phyloP scores from a whole-genome alignment of 2,329 filamentous ascomycete genomes.

The Pseudophaeomoniella oleicola region DNA sequence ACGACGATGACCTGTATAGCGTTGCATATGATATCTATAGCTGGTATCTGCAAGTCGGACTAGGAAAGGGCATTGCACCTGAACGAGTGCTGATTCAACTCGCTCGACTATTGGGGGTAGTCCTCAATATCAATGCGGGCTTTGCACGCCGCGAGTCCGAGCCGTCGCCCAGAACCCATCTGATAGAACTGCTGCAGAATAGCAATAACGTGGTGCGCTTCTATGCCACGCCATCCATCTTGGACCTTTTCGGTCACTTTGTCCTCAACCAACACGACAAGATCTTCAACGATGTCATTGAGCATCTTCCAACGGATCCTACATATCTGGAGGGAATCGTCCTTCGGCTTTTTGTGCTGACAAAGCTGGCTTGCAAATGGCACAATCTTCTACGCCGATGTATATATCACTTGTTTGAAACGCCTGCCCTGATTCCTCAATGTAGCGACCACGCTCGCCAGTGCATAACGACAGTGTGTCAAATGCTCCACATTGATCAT shows the following conservation, averaged over 20 bases:
- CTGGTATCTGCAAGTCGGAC: conserved; percentile 54
- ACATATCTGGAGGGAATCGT: conserved; percentile 70
- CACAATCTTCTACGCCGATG: conserved; percentile 73
- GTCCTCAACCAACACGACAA: conserved; percentile 71
- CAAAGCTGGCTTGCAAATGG: conserved; percentile 67
- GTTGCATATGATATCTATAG: conserved; percentile 63
- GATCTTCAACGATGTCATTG: conserved; percentile 72
- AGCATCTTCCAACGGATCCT: conserved; percentile 58
- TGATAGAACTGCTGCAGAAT: conserved; percentile 57
- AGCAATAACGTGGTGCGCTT: conserved; percentile 62
- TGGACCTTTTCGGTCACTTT: conserved; percentile 65
- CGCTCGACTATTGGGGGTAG: conserved; percentile 51
- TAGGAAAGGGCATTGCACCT: conserved; percentile 58
- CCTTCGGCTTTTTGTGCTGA: conserved; percentile 61
- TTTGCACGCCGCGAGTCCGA: conserved; percentile 49
- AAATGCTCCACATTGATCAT: conserved; percentile 47
- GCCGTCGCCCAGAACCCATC: conserved; percentile 51
- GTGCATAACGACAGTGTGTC: conserved; percentile 55
- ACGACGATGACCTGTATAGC: conserved; percentile 45
- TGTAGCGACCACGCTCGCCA: conserved; percentile 56
- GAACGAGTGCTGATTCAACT: conserved; percentile 52
- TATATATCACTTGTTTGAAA: conserved; percentile 90
- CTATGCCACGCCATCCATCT: conserved; percentile 53
- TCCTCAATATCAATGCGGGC: conserved; percentile 52
- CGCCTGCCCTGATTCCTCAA: conserved; percentile 54